A percentile compares a stretch with the other conserved stretches of the same genome.
Evolutionary conservation across 345 rosid species (phyloP).

Genomic region (thale cress (Arabidopsis thaliana)): DNA sequence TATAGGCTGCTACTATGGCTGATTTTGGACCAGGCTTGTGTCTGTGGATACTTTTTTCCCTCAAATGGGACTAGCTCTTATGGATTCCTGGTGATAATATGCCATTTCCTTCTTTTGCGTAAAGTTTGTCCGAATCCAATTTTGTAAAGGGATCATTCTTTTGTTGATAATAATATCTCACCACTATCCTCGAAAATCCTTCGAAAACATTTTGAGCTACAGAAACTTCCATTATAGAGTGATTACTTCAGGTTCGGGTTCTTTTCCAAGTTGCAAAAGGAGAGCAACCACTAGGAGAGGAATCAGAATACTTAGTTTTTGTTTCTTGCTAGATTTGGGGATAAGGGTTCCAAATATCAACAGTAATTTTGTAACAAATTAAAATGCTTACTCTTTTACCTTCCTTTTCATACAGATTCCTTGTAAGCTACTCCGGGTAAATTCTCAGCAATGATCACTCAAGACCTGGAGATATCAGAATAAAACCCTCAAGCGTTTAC

Average conservation of each 20-base stretch:
- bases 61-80: constrained; percentile 33
- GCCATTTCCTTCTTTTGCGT: constrained; percentile 37
- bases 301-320: constrained; percentile 48
- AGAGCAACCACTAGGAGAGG: constrained; percentile 52
- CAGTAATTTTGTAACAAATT: constrained; percentile 29
- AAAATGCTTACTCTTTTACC: constrained; percentile 35
- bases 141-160: constrained; percentile 35
- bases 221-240: constrained; percentile 42
- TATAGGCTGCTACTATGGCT: constrained; percentile 30
- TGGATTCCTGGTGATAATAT: constrained; percentile 38
- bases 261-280: constrained; percentile 52
- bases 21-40: constrained; percentile 35
- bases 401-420: constrained; percentile 34
- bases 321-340: constrained; percentile 40
- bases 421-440: constrained; percentile 51
- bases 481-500: constrained; percentile 35
- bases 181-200: constrained; percentile 28
- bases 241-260: constrained; percentile 37
- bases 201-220: constrained; percentile 28
- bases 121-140: constrained; percentile 40
- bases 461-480: constrained; percentile 34
- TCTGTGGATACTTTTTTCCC: constrained; percentile 25
- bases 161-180: constrained; percentile 39
- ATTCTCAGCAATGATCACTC: constrained; percentile 69
- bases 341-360: constrained; percentile 53